Percentiles rank a stretch among this genome's conserved stretches.
These are phyloP conservation scores for Epichloe amarillans DNA, from an alignment of 2,329 filamentous ascomycete species.

Conservation along the genomic window DNA sequence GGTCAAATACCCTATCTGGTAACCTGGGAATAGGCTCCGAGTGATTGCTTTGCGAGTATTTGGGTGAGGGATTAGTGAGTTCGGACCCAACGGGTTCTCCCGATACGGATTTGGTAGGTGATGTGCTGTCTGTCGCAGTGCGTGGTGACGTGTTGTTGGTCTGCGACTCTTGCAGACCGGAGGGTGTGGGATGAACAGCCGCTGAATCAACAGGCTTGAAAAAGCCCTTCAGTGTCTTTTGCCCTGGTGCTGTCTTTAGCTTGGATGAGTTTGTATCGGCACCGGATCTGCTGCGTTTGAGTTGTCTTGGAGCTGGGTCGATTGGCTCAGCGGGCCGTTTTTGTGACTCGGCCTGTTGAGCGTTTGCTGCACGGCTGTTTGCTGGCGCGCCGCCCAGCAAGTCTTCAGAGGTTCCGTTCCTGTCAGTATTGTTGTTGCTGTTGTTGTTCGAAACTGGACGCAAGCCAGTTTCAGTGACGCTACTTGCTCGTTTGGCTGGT, in stretches of 20 bases:
- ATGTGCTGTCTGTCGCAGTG: background rate
- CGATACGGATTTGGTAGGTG: background rate
- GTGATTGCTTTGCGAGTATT: background rate
- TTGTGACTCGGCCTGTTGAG: background rate
- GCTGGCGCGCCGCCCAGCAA: background rate
- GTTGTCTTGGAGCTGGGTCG: background rate
- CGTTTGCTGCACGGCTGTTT: background rate
- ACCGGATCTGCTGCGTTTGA: constrained; percentile 16
- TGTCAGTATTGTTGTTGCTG: background rate
- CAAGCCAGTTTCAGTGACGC: background rate
- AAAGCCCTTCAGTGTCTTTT: constrained; percentile 61
- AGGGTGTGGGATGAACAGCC: background rate
- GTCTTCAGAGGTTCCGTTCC: background rate
- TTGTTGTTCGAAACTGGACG: background rate
- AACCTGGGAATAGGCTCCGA: background rate
- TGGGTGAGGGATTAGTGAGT: background rate
- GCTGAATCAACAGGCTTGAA: constrained; percentile 42
- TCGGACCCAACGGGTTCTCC: background rate
- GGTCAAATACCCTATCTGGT: constrained; percentile 43
- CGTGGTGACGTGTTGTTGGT: background rate
- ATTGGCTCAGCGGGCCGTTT: background rate
- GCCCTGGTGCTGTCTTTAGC: constrained; percentile 20
- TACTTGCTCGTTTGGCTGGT: background rate
- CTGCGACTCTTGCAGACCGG: background rate
- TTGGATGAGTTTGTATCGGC: constrained; percentile 16